These are phyloP conservation scores for Trichoderma polysporum DNA, from an alignment of 2,329 filamentous ascomycete genomes.

Conservation along the genomic window DNA sequence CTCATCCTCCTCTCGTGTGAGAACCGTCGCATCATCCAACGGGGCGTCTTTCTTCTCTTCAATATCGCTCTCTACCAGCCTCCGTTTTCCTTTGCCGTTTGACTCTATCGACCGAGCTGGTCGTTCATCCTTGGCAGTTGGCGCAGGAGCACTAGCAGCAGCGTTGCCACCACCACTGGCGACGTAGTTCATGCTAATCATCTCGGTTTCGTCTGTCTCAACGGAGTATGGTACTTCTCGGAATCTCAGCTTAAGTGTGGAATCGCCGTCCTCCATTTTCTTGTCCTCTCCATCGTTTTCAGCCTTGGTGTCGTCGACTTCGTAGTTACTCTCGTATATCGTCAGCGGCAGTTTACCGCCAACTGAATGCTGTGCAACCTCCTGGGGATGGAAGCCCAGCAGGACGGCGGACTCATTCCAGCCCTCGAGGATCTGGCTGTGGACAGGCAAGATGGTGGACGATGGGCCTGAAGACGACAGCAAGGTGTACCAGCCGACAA, in stretches of 20 bases:
- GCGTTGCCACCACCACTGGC: constrained; percentile 82
- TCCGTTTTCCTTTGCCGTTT: constrained; percentile 54
- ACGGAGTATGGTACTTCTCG: constrained; percentile 81
- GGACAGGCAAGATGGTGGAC: constrained; percentile 67
- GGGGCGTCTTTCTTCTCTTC: constrained; percentile 32
- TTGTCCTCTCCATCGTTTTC: constrained; percentile 61
- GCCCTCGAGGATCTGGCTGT: constrained; percentile 70
- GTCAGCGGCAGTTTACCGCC: constrained; percentile 85
- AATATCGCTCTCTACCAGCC: constrained; percentile 36
- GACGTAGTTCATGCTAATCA: constrained; percentile 95
- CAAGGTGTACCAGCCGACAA: constrained; percentile 92
- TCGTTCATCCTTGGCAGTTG: constrained; percentile 45
- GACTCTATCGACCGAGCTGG: constrained; percentile 45
- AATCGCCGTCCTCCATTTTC: constrained; percentile 67
- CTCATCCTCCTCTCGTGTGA: constrained; percentile 62
- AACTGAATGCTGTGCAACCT: constrained; percentile 52
- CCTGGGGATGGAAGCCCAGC: constrained; percentile 77
- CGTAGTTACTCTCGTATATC: constrained; percentile 82
- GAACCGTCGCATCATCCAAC: constrained; percentile 42
- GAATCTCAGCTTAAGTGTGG: constrained; percentile 67
- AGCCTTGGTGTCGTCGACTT: constrained; percentile 59
- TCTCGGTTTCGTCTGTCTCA: constrained; percentile 93
- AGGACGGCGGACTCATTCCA: constrained; percentile 87
- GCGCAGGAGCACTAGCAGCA: constrained; percentile 59
- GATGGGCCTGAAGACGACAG: constrained; percentile 71